Percentiles rank a stretch among this genome's conserved stretches.
Evolutionary conservation across 257 asterid genomes (phyloP).

Genomic region (Paulownia fortunei): DNA sequence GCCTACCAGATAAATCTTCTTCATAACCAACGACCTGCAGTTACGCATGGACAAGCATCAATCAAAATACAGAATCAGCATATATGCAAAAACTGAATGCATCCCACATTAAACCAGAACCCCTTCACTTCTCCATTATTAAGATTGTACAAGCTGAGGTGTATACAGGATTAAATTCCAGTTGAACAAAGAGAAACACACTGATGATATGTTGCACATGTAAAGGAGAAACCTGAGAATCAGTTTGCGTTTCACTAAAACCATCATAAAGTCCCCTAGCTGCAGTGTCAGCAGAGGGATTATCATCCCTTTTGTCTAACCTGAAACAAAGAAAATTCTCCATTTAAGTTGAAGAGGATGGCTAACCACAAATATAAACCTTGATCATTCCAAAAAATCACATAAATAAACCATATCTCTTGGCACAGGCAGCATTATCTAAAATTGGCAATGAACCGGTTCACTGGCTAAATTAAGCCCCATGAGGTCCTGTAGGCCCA

Average conservation of each 20-base stretch:
- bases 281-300: slow-evolving; percentile 46
- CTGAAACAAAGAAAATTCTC: slow-evolving; percentile 45
- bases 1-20: slow-evolving; percentile 93
- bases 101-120: neutral
- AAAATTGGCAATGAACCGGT: neutral
- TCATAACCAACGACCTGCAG: slow-evolving; percentile 91
- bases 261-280: slow-evolving; percentile 56
- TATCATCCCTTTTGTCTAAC: slow-evolving; percentile 58
- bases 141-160: slow-evolving; percentile 16
- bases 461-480: neutral
- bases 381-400: neutral
- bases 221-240: slow-evolving; percentile 77
- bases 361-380: neutral
- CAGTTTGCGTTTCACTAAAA: slow-evolving; percentile 93
- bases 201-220: slow-evolving; percentile 17
- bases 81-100: neutral
- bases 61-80: slow-evolving; percentile 1
- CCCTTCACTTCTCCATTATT: slow-evolving; percentile 1
- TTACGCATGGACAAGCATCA: slow-evolving; percentile 19
- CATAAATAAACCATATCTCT: neutral
- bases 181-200: slow-evolving; percentile 17
- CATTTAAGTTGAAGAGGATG: slow-evolving; percentile 10
- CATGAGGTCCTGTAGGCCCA: neutral
- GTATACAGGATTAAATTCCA: neutral
- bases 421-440: slow-evolving; percentile 6